Percentiles rank a stretch among this genome's conserved stretches.
Evolutionary conservation across 352 stramenopile genomes (phyloP).

Genomic region (Globisporangium ultimum): DNA sequence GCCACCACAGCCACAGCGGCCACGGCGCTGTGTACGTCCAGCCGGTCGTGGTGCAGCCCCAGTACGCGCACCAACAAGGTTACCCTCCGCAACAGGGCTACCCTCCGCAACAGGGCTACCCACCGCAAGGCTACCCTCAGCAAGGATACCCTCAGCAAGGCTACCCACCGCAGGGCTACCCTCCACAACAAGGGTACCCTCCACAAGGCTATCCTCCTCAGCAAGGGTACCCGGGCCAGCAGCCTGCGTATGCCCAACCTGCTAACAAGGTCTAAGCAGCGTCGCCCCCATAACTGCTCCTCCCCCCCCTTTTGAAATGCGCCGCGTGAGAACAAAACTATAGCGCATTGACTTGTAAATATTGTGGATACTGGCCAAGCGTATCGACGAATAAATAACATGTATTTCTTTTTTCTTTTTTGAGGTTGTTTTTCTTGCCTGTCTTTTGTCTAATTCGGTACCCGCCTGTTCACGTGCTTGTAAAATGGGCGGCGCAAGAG

Average conservation of each 20-base stretch:
- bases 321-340: too few species aligned
- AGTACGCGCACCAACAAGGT: conserved; percentile 29
- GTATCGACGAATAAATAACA: too few species aligned
- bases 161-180: conserved; percentile 49
- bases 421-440: too few species aligned
- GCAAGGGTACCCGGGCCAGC: conserved; percentile 17
- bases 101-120: conserved; percentile 8
- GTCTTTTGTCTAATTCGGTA: too few species aligned
- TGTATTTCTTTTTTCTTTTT: too few species aligned
- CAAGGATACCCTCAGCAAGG: conserved; percentile 29
- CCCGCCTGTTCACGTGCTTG: too few species aligned
- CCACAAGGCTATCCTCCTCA: conserved; percentile 8
- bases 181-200: conserved; percentile 29
- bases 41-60: conserved; percentile 55
- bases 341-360: too few species aligned
- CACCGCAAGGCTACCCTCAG: conserved; percentile 25
- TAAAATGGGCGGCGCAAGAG: too few species aligned
- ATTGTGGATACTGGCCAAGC: too few species aligned
- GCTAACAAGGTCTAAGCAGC: conserved; percentile 8
- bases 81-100: conserved; percentile 15
- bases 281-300: too few species aligned
- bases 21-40: conserved; percentile 62
- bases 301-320: too few species aligned
- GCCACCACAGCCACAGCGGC: conserved; percentile 27
- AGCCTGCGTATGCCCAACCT: conserved; percentile 8